Evolutionary conservation across 352 stramenopile genomes (phyloP), one percentile per base, ranked within the genome.

Genomic region (Globisporangium emineosum): DNA sequence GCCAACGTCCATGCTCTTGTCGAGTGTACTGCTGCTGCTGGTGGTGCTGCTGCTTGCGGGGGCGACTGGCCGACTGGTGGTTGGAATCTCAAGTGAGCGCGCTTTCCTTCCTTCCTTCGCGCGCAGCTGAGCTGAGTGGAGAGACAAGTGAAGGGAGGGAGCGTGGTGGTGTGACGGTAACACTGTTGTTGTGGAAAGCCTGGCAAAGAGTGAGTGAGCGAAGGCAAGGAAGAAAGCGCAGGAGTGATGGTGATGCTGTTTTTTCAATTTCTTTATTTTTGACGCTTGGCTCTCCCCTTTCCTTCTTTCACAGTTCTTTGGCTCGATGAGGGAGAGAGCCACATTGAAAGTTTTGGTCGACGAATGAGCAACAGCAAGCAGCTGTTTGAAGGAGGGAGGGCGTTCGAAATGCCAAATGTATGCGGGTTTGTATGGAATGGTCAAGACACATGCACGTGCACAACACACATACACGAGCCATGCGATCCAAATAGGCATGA

Each of bases 1-100:
- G 43, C 79, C 82, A 12, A 81, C 73, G 69, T 94, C 86, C 86
- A 94, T 94, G n/a, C 49, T 62, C 17, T 37, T 40, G 19, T 5
- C 7, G 13, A 47, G 29, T 5, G 40, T 15, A 5, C 23, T 47
- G 17, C 40, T 47, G 40, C 5, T 21, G 40, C 17, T 23, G 40
- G 17, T 47, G 37, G 15, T 40, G n/a, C n/a, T n/a, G n/a, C n/a
- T n/a, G n/a, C n/a, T n/a, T n/a, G 8, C 43, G 43, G n/a, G 43
- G 21, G 19, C 45, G 45, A 27, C 45, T 52, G 10, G 29, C 21
- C 45, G 45, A 52, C 45, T 52, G 45, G 45, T 27, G 45, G 45
- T 27, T 52, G 45, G 45, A 52, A 29, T 52, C n/a, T 52, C 45
- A 52, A 52, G 45, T 52, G 45, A 52, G 45, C n/a, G n/a, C 5